These are phyloP conservation scores for Trichosporon sp. DNA, from an alignment of 1,284 basidiomycete species.

Conservation along the genomic window DNA sequence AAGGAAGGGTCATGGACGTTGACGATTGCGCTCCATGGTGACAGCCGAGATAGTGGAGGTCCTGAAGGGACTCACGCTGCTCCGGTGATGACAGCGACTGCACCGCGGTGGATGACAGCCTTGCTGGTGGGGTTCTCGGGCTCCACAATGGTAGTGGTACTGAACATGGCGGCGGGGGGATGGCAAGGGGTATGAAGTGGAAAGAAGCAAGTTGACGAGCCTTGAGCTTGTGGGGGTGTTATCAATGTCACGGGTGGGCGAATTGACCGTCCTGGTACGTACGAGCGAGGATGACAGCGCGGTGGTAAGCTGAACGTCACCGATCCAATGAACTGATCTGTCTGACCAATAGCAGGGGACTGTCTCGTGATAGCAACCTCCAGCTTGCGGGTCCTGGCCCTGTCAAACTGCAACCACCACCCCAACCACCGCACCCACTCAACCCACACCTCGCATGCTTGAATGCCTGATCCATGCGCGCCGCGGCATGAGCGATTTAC, in stretches of 20 bases:
- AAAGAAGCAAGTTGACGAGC: neutral
- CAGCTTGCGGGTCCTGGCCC: neutral
- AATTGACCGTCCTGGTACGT: neutral
- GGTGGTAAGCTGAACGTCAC: slow-evolving; percentile 4
- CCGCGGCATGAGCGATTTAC: neutral
- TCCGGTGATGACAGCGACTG: slow-evolving; percentile 56
- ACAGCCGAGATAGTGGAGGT: neutral
- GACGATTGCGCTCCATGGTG: neutral
- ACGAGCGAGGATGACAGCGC: neutral
- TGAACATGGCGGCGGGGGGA: neutral
- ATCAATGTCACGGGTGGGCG: neutral
- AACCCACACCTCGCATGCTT: neutral
- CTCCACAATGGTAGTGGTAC: slow-evolving; percentile 21
- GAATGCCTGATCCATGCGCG: neutral
- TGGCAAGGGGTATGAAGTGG: neutral
- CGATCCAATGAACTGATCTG: slow-evolving; percentile 13
- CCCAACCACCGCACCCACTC: neutral
- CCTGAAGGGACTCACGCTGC: slow-evolving; percentile 49
- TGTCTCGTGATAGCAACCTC: slow-evolving; percentile 13
- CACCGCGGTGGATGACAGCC: slow-evolving; percentile 45
- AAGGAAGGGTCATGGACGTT: neutral
- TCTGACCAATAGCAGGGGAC: slow-evolving; percentile 5
- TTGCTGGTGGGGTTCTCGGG: slow-evolving; percentile 23
- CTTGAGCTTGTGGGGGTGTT: neutral
- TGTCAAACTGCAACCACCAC: neutral